Base-by-base conservation (phyloP, 345 rosid genomes). In the Populus ilicifolia region DNA sequence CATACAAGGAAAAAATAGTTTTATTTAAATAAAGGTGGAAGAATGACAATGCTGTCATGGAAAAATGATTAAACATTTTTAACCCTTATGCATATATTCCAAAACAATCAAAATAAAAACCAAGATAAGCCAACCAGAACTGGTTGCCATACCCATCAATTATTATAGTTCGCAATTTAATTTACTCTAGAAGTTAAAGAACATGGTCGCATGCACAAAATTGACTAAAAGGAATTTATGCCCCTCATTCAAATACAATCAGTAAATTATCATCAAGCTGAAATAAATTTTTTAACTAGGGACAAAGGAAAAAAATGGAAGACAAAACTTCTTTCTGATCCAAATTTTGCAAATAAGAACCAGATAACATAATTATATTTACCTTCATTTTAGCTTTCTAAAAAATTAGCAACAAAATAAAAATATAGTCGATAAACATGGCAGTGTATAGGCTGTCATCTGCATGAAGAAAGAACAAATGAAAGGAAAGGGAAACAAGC, bases 371-470 rank as follows among this genome's bases (percentile, higher is more conserved):
- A 52, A 80, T 17, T 43, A 14, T 10, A 43, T 64, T 44, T 70
- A 90, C 99, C 97, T 88, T 93, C 98, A 95, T 89, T 85, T 94
- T 84, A 69, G 96, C 97, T 84, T 95, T 90, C 70, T 93, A 92
- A 13, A 93, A 95, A 69, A 89, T 75, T 61, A 96, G 96, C 85
- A 92, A 82, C 83, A 95, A 62, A 72, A 90, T 84, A 86, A 95
- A 93, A 80, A 95, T 90, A 38, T 94, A 94, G 81, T 95, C 98
- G 78, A 93, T 87, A 12, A 92, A 88, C 70, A 93, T 90, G 73
- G 97, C 97, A 81, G 83, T 81, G 83, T 90, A 90, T 48, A 87
- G 71, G 85, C 93, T 27, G 61, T 98, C 99, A 85, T 93, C 99
- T 94, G 81, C 54, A 79, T 6, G 56, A 41, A 27, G 54, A 33